Percentiles rank a stretch among this genome's conserved stretches.
Conservation (phyloP, 169 alveolate genomes). For the Plasmodium adleri region DNA sequence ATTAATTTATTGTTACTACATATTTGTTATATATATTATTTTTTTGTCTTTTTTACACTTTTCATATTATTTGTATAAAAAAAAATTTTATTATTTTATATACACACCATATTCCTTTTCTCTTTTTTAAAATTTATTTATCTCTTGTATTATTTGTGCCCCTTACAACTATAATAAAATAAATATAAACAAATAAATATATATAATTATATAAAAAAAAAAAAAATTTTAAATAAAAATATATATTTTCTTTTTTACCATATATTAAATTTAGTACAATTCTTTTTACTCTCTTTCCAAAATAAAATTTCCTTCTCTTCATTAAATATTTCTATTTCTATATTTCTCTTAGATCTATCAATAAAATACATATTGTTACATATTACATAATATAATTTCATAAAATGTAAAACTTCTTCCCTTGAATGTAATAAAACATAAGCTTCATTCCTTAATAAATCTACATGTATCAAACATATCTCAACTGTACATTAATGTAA, state of each 20-base stretch:
- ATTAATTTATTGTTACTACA: too few species aligned
- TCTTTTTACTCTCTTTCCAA: slow-evolving; percentile 37
- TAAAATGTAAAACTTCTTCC: slow-evolving; percentile 63
- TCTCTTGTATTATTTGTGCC: slow-evolving; percentile 11
- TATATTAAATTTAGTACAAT: slow-evolving; percentile 14
- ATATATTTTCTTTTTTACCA: slow-evolving; percentile 18
- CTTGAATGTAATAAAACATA: slow-evolving; percentile 61
- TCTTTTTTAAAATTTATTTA: slow-evolving; percentile 4
- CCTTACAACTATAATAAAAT: slow-evolving; percentile 41
- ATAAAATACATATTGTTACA: slow-evolving; percentile 37
- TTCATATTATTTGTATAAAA: slow-evolving; percentile 4
- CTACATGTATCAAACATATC: slow-evolving; percentile 37
- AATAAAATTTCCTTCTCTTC: slow-evolving; percentile 39
- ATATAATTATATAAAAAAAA: background rate
- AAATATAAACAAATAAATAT: background rate
- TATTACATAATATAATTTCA: slow-evolving; percentile 24
- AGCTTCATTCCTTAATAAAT: slow-evolving; percentile 44
- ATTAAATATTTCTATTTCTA: slow-evolving; percentile 64
- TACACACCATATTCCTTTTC: background rate
- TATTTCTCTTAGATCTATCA: background rate
- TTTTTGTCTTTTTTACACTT: slow-evolving; percentile 2
- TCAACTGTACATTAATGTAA: slow-evolving; percentile 13
- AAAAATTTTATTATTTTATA: slow-evolving; percentile 1
- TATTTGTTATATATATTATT: background rate
- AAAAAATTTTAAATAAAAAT: slow-evolving; percentile 8